phyloP scores from a whole-genome alignment of 176 grass and related monocot species.

The Zea luxurians region DNA sequence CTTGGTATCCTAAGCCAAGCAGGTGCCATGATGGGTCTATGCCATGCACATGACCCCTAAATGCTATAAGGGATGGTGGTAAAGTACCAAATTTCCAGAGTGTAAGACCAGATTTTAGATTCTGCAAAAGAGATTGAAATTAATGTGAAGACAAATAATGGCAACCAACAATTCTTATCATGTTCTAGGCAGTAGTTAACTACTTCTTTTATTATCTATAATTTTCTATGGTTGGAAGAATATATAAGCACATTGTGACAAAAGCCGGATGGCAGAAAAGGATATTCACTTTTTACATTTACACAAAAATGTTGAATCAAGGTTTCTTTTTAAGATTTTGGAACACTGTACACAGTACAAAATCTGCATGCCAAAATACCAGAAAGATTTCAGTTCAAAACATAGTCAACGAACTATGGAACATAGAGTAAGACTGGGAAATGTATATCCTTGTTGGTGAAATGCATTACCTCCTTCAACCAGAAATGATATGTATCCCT shows the following conservation, averaged over 20 bases:
- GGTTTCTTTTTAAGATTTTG: not conserved
- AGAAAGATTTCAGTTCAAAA: conserved; percentile 31
- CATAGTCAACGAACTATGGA: not conserved
- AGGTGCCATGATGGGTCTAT: conserved; percentile 87
- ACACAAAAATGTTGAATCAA: conserved; percentile 15
- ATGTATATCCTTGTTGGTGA: not conserved
- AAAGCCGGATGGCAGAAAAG: not conserved
- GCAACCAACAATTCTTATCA: not conserved
- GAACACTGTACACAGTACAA: not conserved
- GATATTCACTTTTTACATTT: not conserved
- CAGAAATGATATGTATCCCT: conserved; percentile 90
- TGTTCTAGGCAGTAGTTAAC: not conserved
- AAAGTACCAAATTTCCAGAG: conserved; percentile 94
- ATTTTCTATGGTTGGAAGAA: not conserved
- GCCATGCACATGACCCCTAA: conserved; percentile 73
- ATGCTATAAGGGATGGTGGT: conserved; percentile 86
- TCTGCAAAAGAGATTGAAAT: conserved; percentile 59
- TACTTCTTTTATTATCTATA: not conserved
- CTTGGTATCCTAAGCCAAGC: conserved; percentile 92
- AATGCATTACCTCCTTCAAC: conserved; percentile 77
- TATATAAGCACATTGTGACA: not conserved
- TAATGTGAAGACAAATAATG: conserved; percentile 25
- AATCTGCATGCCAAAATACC: conserved; percentile 21
- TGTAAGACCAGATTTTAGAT: conserved; percentile 80
- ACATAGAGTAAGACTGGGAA: not conserved